These are phyloP conservation scores for Elongisporangium senticosum DNA, from an alignment of 352 stramenopile genomes.

Conservation along the genomic window DNA sequence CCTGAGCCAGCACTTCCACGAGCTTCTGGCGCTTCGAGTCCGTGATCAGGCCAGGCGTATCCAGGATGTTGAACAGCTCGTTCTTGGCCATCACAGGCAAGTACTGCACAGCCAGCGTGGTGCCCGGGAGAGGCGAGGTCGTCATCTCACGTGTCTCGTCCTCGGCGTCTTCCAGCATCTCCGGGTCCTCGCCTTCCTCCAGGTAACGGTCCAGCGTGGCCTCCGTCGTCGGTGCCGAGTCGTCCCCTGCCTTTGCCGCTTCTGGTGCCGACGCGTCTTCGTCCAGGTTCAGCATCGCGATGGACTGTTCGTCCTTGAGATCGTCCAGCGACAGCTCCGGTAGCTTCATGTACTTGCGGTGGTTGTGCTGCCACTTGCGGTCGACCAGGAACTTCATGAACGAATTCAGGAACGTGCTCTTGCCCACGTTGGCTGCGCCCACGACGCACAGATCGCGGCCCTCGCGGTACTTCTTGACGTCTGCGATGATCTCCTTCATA, in stretches of 20 bases:
- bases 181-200: conserved; percentile 43
- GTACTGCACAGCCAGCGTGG: conserved; percentile 83
- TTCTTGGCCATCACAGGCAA: conserved; percentile 75
- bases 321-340: conserved; percentile 47
- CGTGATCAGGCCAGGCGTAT: conserved; percentile 76
- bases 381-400: conserved; percentile 80
- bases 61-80: conserved; percentile 76
- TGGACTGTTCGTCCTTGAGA: conserved; percentile 33
- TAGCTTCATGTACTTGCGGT: conserved; percentile 84
- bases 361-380: conserved; percentile 83
- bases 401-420: conserved; percentile 91
- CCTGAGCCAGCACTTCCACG: conserved; percentile 67
- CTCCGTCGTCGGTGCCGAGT: background rate
- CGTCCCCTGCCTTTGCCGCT: background rate
- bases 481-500: conserved; percentile 83
- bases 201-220: conserved; percentile 32
- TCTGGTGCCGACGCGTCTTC: conserved; percentile 14
- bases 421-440: conserved; percentile 89
- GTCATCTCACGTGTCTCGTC: conserved; percentile 74
- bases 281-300: conserved; percentile 57
- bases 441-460: conserved; percentile 88
- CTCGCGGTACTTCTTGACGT: conserved; percentile 72
- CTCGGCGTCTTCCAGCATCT: conserved; percentile 66
- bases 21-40: conserved; percentile 74
- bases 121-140: conserved; percentile 87